Evolutionary conservation across 2,329 filamentous ascomycete genomes (phyloP), one percentile per base, ranked within the genome.

Genomic region (Sporothrix euskadiensis): DNA sequence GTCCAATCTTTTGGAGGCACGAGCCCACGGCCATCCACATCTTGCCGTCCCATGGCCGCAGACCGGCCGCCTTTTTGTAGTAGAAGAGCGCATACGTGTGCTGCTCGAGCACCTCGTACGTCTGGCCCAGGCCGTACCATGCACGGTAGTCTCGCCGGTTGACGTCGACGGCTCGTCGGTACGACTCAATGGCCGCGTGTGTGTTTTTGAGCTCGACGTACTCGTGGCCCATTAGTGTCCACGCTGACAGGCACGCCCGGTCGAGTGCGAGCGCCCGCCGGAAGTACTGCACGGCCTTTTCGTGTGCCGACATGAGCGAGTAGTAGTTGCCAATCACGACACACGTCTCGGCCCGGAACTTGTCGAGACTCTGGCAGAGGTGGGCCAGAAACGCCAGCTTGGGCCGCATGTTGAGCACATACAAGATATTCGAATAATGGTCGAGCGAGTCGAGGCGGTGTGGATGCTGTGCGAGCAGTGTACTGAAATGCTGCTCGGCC

Each of bases 141-240:
- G 96, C 96, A 73, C 96, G 92, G 81, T 98, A 98, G 81, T 99
- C 96, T 78, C 96, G 93, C 47, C 95, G 90, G 79, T 99, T 98
- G 77, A 96, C 93, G 78, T 99, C 96, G 1, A 99, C 95, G 1
- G 96, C 96, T 57, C 96, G 91, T 1, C 96, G 90, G 80, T 99
- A 99, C 0, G 94, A 97, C 81, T 99, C 96, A 75, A 99, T 98
- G 9, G 96, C 96, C 0, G 96, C 95, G 78, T 99, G 96, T 0
- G 95, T 98, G 80, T 99, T 99, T 80, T 98, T 99, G 82, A 99
- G 90, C 82, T 99, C 96, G 71, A 98, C 94, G 78, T 98, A 99
- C 81, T 99, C 96, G 81, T 99, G 96, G 0, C 96, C 96, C 95
- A 99, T 98, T 0, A 99, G 86, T 0, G 96, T 99, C 96, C 96